phyloP scores from a whole-genome alignment of 495 filamentous ascomycete species.

The Wilcoxina mikolae region DNA sequence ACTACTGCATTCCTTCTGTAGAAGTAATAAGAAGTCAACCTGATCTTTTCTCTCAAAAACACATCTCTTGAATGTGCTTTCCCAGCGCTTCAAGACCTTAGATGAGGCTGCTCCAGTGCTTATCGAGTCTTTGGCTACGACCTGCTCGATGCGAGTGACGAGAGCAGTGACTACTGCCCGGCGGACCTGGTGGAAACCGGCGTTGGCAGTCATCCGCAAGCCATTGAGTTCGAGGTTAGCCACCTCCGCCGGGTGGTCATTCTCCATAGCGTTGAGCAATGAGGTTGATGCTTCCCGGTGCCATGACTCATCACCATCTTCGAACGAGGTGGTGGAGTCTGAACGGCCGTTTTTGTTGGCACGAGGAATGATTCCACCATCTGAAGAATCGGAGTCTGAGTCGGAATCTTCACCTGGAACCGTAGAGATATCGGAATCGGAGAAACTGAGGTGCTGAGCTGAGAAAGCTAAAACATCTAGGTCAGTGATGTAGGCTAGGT shows the following conservation, averaged over 20 bases:
- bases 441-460: neutral
- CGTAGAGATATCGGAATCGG: constrained; percentile 18
- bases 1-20: constrained; percentile 63
- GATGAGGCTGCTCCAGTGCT: constrained; percentile 39
- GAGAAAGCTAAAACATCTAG: neutral
- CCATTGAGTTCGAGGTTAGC: constrained; percentile 83
- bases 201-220: constrained; percentile 75
- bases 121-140: constrained; percentile 40
- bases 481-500: neutral
- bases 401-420: constrained; percentile 33
- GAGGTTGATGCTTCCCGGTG: constrained; percentile 75
- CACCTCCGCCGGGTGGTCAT: constrained; percentile 60
- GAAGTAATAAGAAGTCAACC: constrained; percentile 63
- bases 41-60: constrained; percentile 52
- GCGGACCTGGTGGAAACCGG: constrained; percentile 72
- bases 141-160: constrained; percentile 60
- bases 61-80: constrained; percentile 34
- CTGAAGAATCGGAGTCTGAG: constrained; percentile 30
- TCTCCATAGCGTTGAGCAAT: constrained; percentile 64
- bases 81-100: constrained; percentile 49
- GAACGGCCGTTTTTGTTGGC: constrained; percentile 23
- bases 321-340: constrained; percentile 35
- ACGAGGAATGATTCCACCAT: constrained; percentile 13
- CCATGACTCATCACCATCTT: constrained; percentile 53
- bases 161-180: constrained; percentile 74